Evolutionary conservation across 768 basidiomycete genomes (phyloP).

Genomic region (Collybia nuda): DNA sequence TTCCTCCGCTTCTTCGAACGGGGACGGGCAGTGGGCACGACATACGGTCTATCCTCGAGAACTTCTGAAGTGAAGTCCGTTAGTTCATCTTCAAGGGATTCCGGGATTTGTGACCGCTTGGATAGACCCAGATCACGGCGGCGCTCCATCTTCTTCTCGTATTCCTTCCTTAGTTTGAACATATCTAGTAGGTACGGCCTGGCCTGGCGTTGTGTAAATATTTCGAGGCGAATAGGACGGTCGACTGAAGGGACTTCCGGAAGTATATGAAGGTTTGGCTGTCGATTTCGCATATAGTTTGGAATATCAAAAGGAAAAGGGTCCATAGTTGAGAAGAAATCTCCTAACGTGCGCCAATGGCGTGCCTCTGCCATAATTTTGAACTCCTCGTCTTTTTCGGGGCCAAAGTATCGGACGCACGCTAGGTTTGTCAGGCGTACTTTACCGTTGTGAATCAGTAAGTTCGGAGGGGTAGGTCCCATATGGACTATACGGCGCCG

Average conservation of each 20-base stretch:
- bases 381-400: conserved; percentile 14
- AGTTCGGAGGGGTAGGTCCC: conserved; percentile 16
- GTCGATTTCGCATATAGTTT: neutral
- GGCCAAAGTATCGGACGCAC: conserved; percentile 15
- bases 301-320: neutral
- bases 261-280: conserved; percentile 8
- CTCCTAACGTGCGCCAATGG: conserved; percentile 26
- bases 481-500: conserved; percentile 22
- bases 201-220: neutral
- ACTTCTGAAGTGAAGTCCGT: too few species aligned
- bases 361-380: conserved; percentile 16
- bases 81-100: too few species aligned
- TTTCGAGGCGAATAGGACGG: conserved; percentile 8
- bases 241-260: conserved; percentile 11
- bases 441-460: conserved; percentile 33
- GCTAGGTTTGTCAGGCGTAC: conserved; percentile 29
- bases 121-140: too few species aligned
- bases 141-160: too few species aligned
- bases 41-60: too few species aligned
- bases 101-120: too few species aligned
- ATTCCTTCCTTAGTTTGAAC: too few species aligned
- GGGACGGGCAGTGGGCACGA: too few species aligned
- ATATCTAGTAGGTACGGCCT: too few species aligned
- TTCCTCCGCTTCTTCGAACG: too few species aligned
- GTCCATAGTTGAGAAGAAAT: conserved; percentile 23